Conservation (phyloP, 257 asterid genomes). For the Nicotiana sylvestris region DNA sequence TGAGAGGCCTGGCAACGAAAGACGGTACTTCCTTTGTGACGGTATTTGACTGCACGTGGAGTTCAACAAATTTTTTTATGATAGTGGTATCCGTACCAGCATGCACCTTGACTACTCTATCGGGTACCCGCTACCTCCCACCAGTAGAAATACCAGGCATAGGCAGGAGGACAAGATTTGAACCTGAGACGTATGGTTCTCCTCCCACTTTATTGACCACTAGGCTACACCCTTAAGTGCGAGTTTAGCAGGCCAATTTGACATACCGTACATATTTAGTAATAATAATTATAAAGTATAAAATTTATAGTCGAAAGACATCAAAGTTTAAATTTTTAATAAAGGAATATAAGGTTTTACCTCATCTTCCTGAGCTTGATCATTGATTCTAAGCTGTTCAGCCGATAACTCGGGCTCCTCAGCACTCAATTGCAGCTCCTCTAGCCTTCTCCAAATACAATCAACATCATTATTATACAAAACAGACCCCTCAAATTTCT, state of each 20-base stretch:
- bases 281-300: too few species aligned
- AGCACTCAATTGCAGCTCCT: constrained; percentile 41
- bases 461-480: constrained; percentile 22
- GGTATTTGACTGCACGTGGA: background rate
- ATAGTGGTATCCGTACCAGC: too few species aligned
- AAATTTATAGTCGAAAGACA: too few species aligned
- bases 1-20: background rate
- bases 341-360: constrained; percentile 21
- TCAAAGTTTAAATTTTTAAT: too few species aligned
- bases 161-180: too few species aligned
- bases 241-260: background rate
- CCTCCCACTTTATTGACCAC: too few species aligned
- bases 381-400: constrained; percentile 49
- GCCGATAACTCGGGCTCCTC: constrained; percentile 47
- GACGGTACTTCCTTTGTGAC: background rate
- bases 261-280: background rate
- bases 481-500: constrained; percentile 20
- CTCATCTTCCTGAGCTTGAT: constrained; percentile 85
- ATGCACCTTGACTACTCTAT: too few species aligned
- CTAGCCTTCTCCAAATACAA: constrained; percentile 38
- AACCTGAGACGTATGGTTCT: too few species aligned
- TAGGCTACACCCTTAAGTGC: too few species aligned
- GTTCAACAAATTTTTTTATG: too few species aligned
- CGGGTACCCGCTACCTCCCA: too few species aligned
- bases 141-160: too few species aligned